Evolutionary conservation across 1,284 basidiomycete species (phyloP), one percentile per base, ranked within the genome.

Genomic region (Tremellales sp.): DNA sequence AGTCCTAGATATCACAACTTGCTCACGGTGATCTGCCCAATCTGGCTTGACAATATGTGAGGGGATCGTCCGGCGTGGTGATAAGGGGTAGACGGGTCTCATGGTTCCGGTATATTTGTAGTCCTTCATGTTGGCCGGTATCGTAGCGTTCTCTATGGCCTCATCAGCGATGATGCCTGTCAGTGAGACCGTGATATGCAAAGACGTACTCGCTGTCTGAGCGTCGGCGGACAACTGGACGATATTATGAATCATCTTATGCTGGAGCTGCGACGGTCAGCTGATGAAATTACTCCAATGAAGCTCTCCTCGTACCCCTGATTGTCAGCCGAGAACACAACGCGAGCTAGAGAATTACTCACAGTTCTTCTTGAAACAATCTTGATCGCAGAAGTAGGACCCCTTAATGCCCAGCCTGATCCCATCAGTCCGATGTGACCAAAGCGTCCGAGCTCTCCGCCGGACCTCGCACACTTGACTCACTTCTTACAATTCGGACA

Each of bases 291-390:
- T n/a, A 33, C 10, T n/a, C 17, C 21, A 13, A 36, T n/a, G 19
- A n/a, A n/a, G n/a, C 4, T 33, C 21, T 22, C 8, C 51, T 47
- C 57, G 24, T 29, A 64, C 64, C 67, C 63, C 62, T 65, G 21
- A 24, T 19, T 15, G 24, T 19, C 40, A 40, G 10, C 25, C 43
- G 31, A 35, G 4, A 13, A 15, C 17, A 29, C 10, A 40, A 21
- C 17, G 19, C n/a, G 6, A 12, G 60, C 74, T n/a, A n/a, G n/a
- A n/a, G n/a, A n/a, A n/a, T n/a, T n/a, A n/a, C n/a, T 60, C 51
- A 74, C 75, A 76, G 57, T 62, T 73, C 51, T 64, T 65, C 63
- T 76, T 75, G 66, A 76, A 76, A 54, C 75, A 76, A 31, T 64
- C 67, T 55, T 76, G 75, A 52, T 75, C 72, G 51, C 73, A 74